Conservation (phyloP, 768 basidiomycete species). For the Boletus reticulatus region DNA sequence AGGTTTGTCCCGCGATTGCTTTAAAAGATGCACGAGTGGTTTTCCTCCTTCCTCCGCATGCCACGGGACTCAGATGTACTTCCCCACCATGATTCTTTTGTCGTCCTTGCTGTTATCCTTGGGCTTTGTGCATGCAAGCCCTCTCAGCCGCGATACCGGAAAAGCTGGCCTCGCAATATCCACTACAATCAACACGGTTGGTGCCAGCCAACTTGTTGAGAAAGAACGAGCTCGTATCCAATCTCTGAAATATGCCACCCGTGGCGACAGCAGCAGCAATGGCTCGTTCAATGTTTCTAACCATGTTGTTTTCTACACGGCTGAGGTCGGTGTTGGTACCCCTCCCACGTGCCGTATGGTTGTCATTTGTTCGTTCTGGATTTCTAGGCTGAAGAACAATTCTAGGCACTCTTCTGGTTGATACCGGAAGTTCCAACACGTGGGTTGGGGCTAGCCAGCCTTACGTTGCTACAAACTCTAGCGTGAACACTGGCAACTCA, state of each 20-base stretch:
- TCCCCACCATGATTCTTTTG: constrained; percentile 2
- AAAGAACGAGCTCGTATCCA: constrained; percentile 23
- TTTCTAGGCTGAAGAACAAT: neutral
- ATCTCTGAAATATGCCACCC: neutral
- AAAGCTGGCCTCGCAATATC: constrained; percentile 14
- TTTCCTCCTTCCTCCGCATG: too few relatives aligned
- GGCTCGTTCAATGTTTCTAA: constrained; percentile 18
- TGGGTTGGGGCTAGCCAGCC: constrained; percentile 28
- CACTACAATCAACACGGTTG: constrained; percentile 10
- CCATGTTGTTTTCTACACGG: constrained; percentile 26
- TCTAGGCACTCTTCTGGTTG: constrained; percentile 29
- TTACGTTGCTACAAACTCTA: constrained; percentile 19
- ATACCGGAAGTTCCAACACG: constrained; percentile 34
- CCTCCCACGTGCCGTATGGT: constrained; percentile 29
- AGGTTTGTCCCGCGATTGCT: too few relatives aligned
- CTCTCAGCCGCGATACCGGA: neutral
- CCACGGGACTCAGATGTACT: too few relatives aligned
- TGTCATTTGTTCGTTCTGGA: neutral
- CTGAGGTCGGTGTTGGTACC: constrained; percentile 27
- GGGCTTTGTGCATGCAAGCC: neutral
- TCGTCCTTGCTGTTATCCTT: constrained; percentile 11
- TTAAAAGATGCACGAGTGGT: too few relatives aligned
- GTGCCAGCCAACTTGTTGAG: constrained; percentile 12
- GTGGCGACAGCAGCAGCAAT: neutral
- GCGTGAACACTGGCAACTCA: constrained; percentile 15